Conservation (phyloP, 768 basidiomycete species). For the Cubamyces lactineus region DNA sequence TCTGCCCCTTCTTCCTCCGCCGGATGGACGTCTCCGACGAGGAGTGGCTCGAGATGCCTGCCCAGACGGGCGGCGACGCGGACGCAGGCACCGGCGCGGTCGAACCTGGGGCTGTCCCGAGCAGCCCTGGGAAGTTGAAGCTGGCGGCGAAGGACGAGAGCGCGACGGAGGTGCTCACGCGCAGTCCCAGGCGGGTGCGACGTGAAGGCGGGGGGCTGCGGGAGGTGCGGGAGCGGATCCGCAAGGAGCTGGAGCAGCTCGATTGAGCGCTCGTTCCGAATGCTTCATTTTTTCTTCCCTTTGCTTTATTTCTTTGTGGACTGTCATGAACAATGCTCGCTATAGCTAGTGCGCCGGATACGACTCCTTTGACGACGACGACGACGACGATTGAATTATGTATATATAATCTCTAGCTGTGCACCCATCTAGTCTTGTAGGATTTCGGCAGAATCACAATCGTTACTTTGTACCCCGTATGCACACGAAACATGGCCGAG, state of each 20-base stretch:
- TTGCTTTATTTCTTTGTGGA: constrained; percentile 12
- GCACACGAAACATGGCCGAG: not conserved
- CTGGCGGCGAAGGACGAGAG: constrained; percentile 53
- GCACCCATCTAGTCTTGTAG: constrained; percentile 10
- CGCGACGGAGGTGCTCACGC: constrained; percentile 59
- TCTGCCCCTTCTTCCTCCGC: constrained; percentile 84
- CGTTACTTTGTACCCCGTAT: not conserved
- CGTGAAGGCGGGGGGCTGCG: constrained; percentile 73
- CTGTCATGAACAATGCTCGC: constrained; percentile 19
- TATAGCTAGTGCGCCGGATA: not conserved
- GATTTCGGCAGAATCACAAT: not conserved
- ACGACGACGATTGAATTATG: constrained; percentile 15
- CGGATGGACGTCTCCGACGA: constrained; percentile 61
- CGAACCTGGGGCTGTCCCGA: constrained; percentile 25
- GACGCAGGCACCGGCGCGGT: constrained; percentile 1
- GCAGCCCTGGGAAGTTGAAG: constrained; percentile 37
- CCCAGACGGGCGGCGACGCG: constrained; percentile 36
- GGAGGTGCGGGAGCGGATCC: constrained; percentile 80
- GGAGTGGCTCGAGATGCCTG: constrained; percentile 64
- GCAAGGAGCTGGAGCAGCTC: constrained; percentile 73
- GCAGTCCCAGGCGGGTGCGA: constrained; percentile 76
- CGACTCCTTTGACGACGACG: not conserved
- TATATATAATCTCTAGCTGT: constrained; percentile 20
- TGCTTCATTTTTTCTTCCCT: constrained; percentile 1
- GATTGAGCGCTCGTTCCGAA: constrained; percentile 40